Evolutionary conservation across 192 early-diverging fungal genomes (phyloP), one percentile per base, ranked within the genome.

Genomic region (Backusella circina): DNA sequence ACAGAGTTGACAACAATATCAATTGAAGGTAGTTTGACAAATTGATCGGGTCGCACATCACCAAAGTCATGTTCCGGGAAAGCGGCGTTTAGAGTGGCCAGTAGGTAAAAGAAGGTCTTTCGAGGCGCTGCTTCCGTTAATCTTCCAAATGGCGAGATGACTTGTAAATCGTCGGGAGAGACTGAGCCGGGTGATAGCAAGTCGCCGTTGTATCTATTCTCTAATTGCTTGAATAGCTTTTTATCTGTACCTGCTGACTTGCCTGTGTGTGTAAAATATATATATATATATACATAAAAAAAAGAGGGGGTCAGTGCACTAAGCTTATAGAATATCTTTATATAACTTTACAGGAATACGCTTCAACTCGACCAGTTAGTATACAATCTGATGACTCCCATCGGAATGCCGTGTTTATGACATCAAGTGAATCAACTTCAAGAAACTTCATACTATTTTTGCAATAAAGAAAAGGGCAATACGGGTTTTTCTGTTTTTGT

Each of bases 11-110:
- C 89, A 1, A 92, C 93, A 77, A 93, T 81, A 28, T 85, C 84
- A 1, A 90, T 68, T 3, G 90, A 88, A 2, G 95, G 91, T 73
- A 96, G 90, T 78, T 93, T 90, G 69, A 86, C 75, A 78, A 96
- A 96, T 31, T 90, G 86, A 65, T 94, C 91, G 0, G 91, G 92
- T 65, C 89, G 92, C 21, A 95, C 88, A 64, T 94, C 93, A n/a
- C 93, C 93, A 82, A 96, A 99, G 80, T 98, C 98, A 80, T 98
- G 96, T 81, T 99, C 97, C 12, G 98, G 97, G 73, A 94, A 99
- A 9, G 94, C 93, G 2, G 95, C 93, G 80, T 99, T 99, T 39
- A 99, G 85, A 5, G 98, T 99, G 15, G 93, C 94, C 21, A 99
- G 91, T 32, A 99, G 86, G 74, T 97, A 97, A 79, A 98, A 98